Conservation (phyloP, 768 basidiomycete species). For the Termitomyces sp. region DNA sequence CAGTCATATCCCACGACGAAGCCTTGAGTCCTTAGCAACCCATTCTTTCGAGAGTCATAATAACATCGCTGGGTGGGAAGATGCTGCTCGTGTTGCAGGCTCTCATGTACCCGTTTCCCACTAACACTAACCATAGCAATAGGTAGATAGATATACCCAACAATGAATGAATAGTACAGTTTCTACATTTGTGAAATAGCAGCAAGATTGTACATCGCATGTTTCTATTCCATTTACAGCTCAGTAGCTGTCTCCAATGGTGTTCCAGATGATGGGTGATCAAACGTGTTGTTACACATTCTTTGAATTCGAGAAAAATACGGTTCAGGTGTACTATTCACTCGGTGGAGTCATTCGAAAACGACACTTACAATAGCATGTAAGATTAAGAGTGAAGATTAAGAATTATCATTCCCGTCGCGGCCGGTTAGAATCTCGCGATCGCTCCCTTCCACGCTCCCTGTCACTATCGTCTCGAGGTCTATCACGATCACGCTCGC, state of each 20-base stretch:
- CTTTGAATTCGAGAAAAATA: not conserved
- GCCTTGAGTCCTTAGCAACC: not conserved
- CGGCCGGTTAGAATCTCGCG: slow-evolving; percentile 22
- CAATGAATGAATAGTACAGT: not conserved
- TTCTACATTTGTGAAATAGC: not conserved
- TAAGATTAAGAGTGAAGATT: not conserved
- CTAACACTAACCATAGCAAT: not conserved
- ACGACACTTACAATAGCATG: not conserved
- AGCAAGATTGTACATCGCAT: not conserved
- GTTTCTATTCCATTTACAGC: not conserved
- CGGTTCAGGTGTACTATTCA: not conserved
- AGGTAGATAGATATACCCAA: not conserved
- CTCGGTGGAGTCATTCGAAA: not conserved
- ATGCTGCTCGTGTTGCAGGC: slow-evolving; percentile 3
- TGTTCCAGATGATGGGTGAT: not conserved
- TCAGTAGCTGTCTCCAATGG: not conserved
- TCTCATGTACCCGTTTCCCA: slow-evolving; percentile 7
- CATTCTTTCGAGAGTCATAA: not conserved
- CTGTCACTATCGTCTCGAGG: slow-evolving; percentile 27
- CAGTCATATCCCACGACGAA: not conserved
- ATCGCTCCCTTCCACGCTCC: slow-evolving; percentile 28
- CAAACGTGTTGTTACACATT: not conserved
- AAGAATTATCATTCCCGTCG: not conserved
- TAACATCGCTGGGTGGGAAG: slow-evolving; percentile 9
- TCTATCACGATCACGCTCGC: slow-evolving; percentile 20